These are phyloP conservation scores for Globisporangium iwayamae DNA, from an alignment of 352 stramenopile species.

Conservation along the genomic window DNA sequence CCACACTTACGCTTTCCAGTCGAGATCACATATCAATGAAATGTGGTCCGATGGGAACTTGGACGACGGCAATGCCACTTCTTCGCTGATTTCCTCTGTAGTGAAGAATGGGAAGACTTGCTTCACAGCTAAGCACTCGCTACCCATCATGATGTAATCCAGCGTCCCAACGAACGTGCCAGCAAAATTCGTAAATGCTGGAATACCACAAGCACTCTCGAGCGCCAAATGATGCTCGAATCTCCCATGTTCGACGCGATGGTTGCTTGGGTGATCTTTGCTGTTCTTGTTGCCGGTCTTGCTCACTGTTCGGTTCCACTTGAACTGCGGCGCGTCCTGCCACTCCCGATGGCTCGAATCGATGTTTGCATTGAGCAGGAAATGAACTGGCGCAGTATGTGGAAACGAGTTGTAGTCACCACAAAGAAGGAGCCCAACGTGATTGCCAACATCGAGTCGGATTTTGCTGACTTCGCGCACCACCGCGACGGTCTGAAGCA, in stretches of 20 bases:
- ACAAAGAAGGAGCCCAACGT: slow-evolving; percentile 49
- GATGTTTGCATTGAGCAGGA: slow-evolving; percentile 45
- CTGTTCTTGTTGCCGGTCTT: slow-evolving; percentile 2
- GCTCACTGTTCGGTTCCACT: slow-evolving; percentile 30
- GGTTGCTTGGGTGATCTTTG: slow-evolving; percentile 2
- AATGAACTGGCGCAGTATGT: slow-evolving; percentile 36
- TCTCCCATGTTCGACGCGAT: slow-evolving; percentile 14
- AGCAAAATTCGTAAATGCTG: slow-evolving; percentile 73
- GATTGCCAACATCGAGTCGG: slow-evolving; percentile 15
- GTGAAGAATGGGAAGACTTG: slow-evolving; percentile 67
- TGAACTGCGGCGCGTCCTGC: slow-evolving; percentile 44
- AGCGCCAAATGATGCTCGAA: slow-evolving; percentile 49
- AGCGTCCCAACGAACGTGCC: slow-evolving; percentile 59
- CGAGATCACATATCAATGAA: slow-evolving; percentile 68
- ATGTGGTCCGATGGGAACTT: slow-evolving; percentile 77
- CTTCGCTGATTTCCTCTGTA: slow-evolving; percentile 45
- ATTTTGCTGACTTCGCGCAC: slow-evolving; percentile 34
- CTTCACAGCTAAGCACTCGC: slow-evolving; percentile 29
- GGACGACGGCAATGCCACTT: slow-evolving; percentile 66
- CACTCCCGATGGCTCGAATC: slow-evolving; percentile 50
- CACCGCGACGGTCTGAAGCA: slow-evolving; percentile 49
- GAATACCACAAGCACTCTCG: slow-evolving; percentile 53
- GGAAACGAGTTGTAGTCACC: slow-evolving; percentile 71
- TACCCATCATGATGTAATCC: slow-evolving; percentile 67
- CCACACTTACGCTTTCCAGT: slow-evolving; percentile 22